Evolutionary conservation across 2,329 filamentous ascomycete genomes (phyloP), one percentile per base, ranked within the genome.

Genomic region (Niveomyces coronatus): DNA sequence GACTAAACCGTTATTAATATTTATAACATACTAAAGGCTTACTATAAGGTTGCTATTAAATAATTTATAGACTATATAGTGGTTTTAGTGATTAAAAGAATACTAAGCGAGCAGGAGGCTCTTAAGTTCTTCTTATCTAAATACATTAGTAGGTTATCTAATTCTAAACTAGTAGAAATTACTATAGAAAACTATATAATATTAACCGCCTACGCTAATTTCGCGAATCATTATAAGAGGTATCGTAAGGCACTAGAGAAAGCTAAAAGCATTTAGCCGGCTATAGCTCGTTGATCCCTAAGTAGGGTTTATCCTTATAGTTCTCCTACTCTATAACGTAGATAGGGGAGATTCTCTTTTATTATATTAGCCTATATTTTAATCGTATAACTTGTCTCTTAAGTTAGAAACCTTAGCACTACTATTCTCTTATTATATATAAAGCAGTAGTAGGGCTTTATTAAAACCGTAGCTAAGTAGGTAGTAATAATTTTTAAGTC

Each of bases 1-100:
- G 35, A 38, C 10, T 28, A 38, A 31, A 22, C 35, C 19, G 27
- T 30, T 18, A 24, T 31, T 20, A 22, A 31, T n/a, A 30, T 38
- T 11, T 28, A 38, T 22, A 28, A 38, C 27, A 22, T 31, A 5
- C 17, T 38, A 14, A 31, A 30, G 15, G 18, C 27, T 6, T 38
- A 38, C 35, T 38, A 38, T 14, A 38, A 38, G 14, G 28, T 38
- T 9, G 18, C 28, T 6, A 31, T 30, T n/a, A 38, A 38, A n/a
- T 9, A 28, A n/a, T 38, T 38, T 24, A 20, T n/a, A 18, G 35
- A 38, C 18, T 31, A 35, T 35, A 18, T 35, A 23, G 20, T 35
- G 4, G 28, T 27, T 20, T 14, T 7, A 3, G 33, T 35, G 33
- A 23, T 35, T 28, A 23, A 35, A 28, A 35, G 33, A 28, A 18